A percentile compares a stretch with the other conserved stretches of the same genome.
Conservation (phyloP, 75 land plant species). For the Cryptomeria japonica region DNA sequence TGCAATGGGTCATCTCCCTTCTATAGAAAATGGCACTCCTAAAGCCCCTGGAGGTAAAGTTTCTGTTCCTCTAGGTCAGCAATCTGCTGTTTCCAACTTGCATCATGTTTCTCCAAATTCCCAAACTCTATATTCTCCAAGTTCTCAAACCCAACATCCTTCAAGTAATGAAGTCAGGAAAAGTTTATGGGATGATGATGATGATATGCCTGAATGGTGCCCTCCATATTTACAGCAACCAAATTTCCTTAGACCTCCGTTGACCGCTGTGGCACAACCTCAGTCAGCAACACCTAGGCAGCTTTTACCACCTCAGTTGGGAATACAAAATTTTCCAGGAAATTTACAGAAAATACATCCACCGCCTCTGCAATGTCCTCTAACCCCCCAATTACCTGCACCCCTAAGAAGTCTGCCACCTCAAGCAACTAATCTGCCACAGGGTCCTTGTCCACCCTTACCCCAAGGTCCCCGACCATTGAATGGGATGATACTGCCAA, state of each 20-base stretch:
- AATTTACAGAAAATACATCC: constrained; percentile 5
- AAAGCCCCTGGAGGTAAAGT: not conserved
- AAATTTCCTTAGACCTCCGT: not conserved
- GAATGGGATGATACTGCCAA: not conserved
- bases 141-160: not conserved
- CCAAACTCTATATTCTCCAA: not conserved
- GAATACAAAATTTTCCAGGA: not conserved
- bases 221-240: constrained; percentile 28
- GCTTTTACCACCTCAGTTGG: not conserved
- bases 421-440: not conserved
- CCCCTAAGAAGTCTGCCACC: not conserved
- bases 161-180: constrained; percentile 5
- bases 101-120: not conserved
- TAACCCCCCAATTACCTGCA: not conserved
- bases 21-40: constrained; percentile 1
- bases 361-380: not conserved
- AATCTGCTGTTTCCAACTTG: not conserved
- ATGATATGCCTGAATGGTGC: constrained; percentile 66
- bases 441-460: not conserved
- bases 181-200: constrained; percentile 40
- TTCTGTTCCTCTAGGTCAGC: not conserved
- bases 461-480: constrained; percentile 6
- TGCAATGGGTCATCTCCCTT: not conserved
- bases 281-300: not conserved
- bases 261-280: not conserved